Evolutionary conservation across 106 monocot genomes (phyloP).

Genomic region (Dioscorea zingiberensis): DNA sequence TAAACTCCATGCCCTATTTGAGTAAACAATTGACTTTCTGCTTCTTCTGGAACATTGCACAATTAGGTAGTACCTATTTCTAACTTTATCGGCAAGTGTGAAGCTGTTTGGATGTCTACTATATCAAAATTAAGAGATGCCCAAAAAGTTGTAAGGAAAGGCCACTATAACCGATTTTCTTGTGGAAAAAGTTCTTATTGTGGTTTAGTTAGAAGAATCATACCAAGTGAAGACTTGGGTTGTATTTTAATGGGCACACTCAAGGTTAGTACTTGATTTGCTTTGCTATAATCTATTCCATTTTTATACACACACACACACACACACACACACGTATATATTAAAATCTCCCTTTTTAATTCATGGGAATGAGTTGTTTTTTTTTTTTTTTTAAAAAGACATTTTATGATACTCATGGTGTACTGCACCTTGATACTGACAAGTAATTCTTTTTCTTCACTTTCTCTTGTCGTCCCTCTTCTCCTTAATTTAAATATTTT

Average conservation of each 20-base stretch:
- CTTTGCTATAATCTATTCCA: not conserved
- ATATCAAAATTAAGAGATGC: conserved; percentile 15
- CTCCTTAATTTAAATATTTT: no score
- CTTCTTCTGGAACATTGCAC: not conserved
- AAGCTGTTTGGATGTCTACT: conserved; percentile 41
- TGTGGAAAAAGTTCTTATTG: conserved; percentile 36
- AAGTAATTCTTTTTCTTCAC: no score
- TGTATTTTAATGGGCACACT: conserved; percentile 62
- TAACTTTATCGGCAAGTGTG: conserved; percentile 59
- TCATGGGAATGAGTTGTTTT: no score
- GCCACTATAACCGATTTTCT: conserved; percentile 1
- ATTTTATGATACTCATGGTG: no score
- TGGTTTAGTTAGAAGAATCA: conserved; percentile 40
- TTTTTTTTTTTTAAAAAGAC: no score
- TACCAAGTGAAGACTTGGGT: conserved; percentile 72
- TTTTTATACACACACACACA: no score
- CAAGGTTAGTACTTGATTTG: conserved; percentile 35
- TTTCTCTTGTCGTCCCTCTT: no score
- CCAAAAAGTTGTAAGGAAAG: conserved; percentile 1
- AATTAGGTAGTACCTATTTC: conserved; percentile 65
- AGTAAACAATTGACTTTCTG: no score
- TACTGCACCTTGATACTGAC: no score
- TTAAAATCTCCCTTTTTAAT: no score
- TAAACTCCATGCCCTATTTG: no score
- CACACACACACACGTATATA: no score